Conservation (phyloP, 345 rosid genomes). For the Viola odorata region DNA sequence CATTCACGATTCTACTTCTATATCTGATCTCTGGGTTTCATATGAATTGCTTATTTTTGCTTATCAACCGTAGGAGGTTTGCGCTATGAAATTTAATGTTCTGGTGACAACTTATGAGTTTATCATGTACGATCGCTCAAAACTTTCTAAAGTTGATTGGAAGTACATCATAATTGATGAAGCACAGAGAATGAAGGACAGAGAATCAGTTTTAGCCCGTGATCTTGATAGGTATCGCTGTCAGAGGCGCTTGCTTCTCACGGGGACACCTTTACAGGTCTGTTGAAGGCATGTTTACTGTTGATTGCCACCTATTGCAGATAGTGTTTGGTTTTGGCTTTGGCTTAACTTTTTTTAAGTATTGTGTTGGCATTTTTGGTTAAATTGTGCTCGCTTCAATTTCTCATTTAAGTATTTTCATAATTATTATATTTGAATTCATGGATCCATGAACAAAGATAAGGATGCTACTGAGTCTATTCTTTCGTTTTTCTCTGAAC, state of each 20-base stretch:
- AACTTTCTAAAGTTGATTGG: slow-evolving; percentile 98
- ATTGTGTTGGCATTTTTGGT: background rate
- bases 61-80: slow-evolving; percentile 63
- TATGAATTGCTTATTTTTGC: slow-evolving; percentile 18
- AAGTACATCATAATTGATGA: slow-evolving; percentile 97
- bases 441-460: no score
- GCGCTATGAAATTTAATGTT: slow-evolving; percentile 93
- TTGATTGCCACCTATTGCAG: background rate
- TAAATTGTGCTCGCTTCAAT: no score
- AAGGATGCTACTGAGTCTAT: no score
- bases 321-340: background rate
- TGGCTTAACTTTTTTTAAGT: background rate
- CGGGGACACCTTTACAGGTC: slow-evolving; percentile 99
- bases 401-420: no score
- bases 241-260: slow-evolving; percentile 97
- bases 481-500: no score
- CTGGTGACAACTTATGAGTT: slow-evolving; percentile 98
- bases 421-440: no score
- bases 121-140: slow-evolving; percentile 96
- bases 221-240: slow-evolving; percentile 99
- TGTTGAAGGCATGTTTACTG: slow-evolving; percentile 22
- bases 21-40: slow-evolving; percentile 4
- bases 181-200: slow-evolving; percentile 99
- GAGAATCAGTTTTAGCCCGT: slow-evolving; percentile 99
- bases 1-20: background rate